A percentile compares a stretch with the other conserved stretches of the same genome.
Conservation (phyloP, 2,329 filamentous ascomycete species). For the Pyrenophora teres region DNA sequence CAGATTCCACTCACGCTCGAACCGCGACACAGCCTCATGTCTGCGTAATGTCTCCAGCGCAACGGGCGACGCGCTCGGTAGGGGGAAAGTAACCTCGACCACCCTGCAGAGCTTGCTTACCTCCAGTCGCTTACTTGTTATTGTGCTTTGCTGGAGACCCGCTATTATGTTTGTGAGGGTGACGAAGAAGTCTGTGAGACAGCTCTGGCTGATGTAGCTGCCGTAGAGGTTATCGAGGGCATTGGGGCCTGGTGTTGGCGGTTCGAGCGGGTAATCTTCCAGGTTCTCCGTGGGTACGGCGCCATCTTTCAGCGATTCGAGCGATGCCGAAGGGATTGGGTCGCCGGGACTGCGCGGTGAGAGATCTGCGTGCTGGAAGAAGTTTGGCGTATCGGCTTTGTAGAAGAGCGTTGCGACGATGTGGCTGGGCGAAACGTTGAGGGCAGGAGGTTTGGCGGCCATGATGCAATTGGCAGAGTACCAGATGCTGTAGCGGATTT, state of each 20-base stretch:
- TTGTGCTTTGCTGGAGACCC: slow-evolving; percentile 55
- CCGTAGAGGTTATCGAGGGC: slow-evolving; percentile 62
- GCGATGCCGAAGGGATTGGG: slow-evolving; percentile 38
- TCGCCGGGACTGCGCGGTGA: slow-evolving; percentile 44
- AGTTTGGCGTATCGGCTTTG: slow-evolving; percentile 39
- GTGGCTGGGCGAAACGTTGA: slow-evolving; percentile 28
- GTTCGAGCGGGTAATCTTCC: slow-evolving; percentile 59
- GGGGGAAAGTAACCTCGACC: slow-evolving; percentile 68
- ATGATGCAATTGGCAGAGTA: slow-evolving; percentile 7
- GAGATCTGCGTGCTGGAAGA: slow-evolving; percentile 55
- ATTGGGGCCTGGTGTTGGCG: slow-evolving; percentile 58
- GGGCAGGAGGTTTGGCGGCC: slow-evolving; percentile 22
- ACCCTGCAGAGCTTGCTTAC: slow-evolving; percentile 63
- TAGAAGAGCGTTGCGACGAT: slow-evolving; percentile 48
- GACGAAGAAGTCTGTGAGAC: slow-evolving; percentile 61
- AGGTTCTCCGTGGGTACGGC: slow-evolving; percentile 58
- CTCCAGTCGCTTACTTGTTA: slow-evolving; percentile 61
- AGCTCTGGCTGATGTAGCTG: slow-evolving; percentile 59
- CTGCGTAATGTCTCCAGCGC: slow-evolving; percentile 71
- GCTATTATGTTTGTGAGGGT: slow-evolving; percentile 56
- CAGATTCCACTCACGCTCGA: slow-evolving; percentile 87
- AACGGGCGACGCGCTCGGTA: slow-evolving; percentile 56
- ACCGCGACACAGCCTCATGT: slow-evolving; percentile 77
- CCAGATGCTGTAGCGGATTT: no score
- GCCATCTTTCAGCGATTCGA: slow-evolving; percentile 48